Evolutionary conservation across 2,329 filamentous ascomycete genomes (phyloP).

Genomic region (Apiospora koreana): DNA sequence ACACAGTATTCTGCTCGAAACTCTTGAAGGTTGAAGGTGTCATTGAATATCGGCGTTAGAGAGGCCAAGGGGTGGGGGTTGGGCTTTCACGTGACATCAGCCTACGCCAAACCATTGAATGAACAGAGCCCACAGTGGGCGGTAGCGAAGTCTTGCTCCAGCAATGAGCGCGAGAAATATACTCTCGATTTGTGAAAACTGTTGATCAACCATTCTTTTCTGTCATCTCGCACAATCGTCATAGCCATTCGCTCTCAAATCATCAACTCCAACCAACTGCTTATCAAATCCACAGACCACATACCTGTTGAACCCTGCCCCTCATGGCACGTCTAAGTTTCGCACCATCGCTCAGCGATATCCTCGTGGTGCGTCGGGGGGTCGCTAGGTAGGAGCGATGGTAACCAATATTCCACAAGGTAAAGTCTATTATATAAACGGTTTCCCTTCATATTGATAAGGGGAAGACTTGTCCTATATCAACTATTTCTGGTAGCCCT

Average conservation of each 20-base stretch:
- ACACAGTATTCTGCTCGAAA: constrained; percentile 23
- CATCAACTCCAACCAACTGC: neutral
- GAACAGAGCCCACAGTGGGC: no score
- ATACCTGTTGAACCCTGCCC: neutral
- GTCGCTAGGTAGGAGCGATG: neutral
- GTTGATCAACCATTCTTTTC: neutral
- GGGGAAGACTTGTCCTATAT: neutral
- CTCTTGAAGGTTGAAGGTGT: neutral
- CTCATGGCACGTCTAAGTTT: neutral
- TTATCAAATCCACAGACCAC: neutral
- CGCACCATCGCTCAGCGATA: neutral
- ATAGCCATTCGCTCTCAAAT: neutral
- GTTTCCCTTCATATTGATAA: neutral
- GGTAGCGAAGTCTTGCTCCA: no score
- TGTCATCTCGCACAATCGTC: no score
- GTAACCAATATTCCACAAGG: neutral
- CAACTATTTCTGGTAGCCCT: neutral
- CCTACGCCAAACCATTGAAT: neutral
- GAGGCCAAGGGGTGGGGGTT: neutral
- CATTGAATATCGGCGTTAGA: neutral
- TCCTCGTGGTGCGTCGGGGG: neutral
- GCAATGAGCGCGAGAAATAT: no score
- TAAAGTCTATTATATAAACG: neutral
- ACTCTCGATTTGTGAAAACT: no score
- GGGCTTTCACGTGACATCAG: neutral